Conservation (phyloP, 192 early-diverging fungal species). For the Backusella luteola region DNA sequence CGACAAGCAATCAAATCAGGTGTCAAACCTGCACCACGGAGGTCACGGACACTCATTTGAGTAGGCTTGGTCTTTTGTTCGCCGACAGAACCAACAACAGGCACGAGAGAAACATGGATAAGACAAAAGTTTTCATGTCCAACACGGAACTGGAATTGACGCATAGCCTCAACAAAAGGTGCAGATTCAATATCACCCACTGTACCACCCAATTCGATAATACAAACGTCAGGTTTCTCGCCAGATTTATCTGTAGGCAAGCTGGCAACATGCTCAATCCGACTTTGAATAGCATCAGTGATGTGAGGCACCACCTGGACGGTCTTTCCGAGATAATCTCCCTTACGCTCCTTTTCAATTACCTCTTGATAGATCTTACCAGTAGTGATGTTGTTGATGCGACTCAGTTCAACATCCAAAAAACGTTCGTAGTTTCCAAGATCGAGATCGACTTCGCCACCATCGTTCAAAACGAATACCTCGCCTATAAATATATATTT, state of each 20-base stretch:
- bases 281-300: slow-evolving; percentile 96
- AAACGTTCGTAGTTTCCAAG: slow-evolving; percentile 99
- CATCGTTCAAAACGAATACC: slow-evolving; percentile 97
- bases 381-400: slow-evolving; percentile 99
- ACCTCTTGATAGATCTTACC: slow-evolving; percentile 97
- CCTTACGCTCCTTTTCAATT: slow-evolving; percentile 90
- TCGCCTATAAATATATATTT: slow-evolving; percentile 62
- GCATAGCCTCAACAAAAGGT: slow-evolving; percentile 98
- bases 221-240: slow-evolving; percentile 91
- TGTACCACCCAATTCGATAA: slow-evolving; percentile 96
- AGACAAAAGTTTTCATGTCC: slow-evolving; percentile 97
- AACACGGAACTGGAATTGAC: slow-evolving; percentile 99
- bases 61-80: slow-evolving; percentile 99
- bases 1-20: slow-evolving; percentile 98
- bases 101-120: slow-evolving; percentile 96
- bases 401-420: slow-evolving; percentile 87
- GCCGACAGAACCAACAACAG: slow-evolving; percentile 94
- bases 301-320: slow-evolving; percentile 99
- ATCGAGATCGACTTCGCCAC: slow-evolving; percentile 99
- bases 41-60: slow-evolving; percentile 89
- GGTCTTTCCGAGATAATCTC: slow-evolving; percentile 97
- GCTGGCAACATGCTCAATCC: slow-evolving; percentile 91
- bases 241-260: slow-evolving; percentile 83
- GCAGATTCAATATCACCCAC: slow-evolving; percentile 99
- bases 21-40: slow-evolving; percentile 90